These are phyloP conservation scores for Choanephora cucurbitarum DNA, from an alignment of 371 early-diverging fungal species.

Conservation along the genomic window DNA sequence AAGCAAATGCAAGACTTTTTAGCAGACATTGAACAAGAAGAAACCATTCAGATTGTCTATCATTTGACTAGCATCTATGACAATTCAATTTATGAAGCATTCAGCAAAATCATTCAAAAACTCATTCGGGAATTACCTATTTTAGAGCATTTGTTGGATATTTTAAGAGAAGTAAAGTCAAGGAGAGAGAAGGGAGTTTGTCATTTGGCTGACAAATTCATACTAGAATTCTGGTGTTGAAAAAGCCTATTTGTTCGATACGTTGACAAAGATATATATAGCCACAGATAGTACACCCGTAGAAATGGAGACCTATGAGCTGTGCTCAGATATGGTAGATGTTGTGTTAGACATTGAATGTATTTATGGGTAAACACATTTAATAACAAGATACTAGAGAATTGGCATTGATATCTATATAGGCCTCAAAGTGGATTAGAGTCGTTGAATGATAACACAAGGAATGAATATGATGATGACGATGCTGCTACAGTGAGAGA, in stretches of 20 bases:
- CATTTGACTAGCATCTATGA: conserved; percentile 91
- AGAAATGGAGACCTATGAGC: conserved; percentile 87
- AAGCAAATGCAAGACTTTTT: conserved; percentile 85
- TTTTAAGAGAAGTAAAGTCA: conserved; percentile 78
- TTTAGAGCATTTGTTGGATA: conserved; percentile 88
- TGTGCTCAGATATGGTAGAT: conserved; percentile 94
- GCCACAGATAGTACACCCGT: conserved; percentile 94
- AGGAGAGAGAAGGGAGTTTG: too few species aligned
- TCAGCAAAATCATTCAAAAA: conserved; percentile 91
- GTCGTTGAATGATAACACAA: conserved; percentile 5
- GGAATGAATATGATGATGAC: neutral
- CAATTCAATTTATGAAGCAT: conserved; percentile 92
- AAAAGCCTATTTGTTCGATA: conserved; percentile 93
- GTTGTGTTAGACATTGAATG: conserved; percentile 82
- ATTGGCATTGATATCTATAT: neutral
- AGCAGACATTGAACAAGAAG: conserved; percentile 70
- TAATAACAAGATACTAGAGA: neutral
- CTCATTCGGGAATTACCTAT: conserved; percentile 83
- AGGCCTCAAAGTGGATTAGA: conserved; percentile 19
- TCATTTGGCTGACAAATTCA: too few species aligned
- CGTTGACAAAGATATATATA: conserved; percentile 85
- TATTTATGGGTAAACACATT: conserved; percentile 67
- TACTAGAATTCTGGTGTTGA: conserved; percentile 88
- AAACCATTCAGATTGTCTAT: conserved; percentile 77
- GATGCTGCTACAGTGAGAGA: conserved; percentile 11